Percentiles rank a stretch among this genome's conserved stretches.
Evolutionary conservation across 176 grass and related monocot species (phyloP).

Genomic region (Dendrocalamus sinicus): DNA sequence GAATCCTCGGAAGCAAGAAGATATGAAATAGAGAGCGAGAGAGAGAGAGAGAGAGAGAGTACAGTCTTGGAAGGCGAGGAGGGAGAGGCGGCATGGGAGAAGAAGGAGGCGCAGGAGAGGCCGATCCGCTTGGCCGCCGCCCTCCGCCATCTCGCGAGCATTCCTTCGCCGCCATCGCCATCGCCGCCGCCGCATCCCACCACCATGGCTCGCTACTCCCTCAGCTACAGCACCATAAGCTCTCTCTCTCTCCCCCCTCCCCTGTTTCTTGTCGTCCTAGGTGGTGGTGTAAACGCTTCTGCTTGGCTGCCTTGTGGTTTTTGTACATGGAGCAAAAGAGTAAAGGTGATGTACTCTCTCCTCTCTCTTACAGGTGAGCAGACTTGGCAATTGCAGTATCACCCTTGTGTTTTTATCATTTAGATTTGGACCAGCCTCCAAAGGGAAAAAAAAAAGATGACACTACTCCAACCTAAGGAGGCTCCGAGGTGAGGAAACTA

Average conservation of each 20-base stretch:
- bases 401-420: slow-evolving; percentile 18
- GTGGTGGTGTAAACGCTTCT: slow-evolving; percentile 47
- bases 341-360: slow-evolving; percentile 7
- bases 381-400: slow-evolving; percentile 38
- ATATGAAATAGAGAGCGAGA: background rate
- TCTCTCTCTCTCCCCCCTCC: background rate
- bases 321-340: slow-evolving; percentile 42
- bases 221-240: slow-evolving; percentile 38
- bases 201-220: slow-evolving; percentile 51
- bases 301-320: slow-evolving; percentile 30
- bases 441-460: background rate
- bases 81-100: slow-evolving; percentile 48
- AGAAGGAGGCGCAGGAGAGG: slow-evolving; percentile 69
- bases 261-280: slow-evolving; percentile 31
- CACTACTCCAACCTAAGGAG: too few species aligned
- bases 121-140: slow-evolving; percentile 68
- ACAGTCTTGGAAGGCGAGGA: slow-evolving; percentile 61
- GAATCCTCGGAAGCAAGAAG: background rate
- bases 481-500: too few species aligned
- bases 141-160: slow-evolving; percentile 58
- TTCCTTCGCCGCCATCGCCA: slow-evolving; percentile 48
- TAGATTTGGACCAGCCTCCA: background rate
- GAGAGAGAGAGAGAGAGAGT: slow-evolving; percentile 5
- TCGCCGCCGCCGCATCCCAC: slow-evolving; percentile 38
- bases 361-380: background rate